Percentiles rank a stretch among this genome's conserved stretches.
These are phyloP conservation scores for Hypoxylon rickii DNA, from an alignment of 495 filamentous ascomycete genomes.

Conservation along the genomic window DNA sequence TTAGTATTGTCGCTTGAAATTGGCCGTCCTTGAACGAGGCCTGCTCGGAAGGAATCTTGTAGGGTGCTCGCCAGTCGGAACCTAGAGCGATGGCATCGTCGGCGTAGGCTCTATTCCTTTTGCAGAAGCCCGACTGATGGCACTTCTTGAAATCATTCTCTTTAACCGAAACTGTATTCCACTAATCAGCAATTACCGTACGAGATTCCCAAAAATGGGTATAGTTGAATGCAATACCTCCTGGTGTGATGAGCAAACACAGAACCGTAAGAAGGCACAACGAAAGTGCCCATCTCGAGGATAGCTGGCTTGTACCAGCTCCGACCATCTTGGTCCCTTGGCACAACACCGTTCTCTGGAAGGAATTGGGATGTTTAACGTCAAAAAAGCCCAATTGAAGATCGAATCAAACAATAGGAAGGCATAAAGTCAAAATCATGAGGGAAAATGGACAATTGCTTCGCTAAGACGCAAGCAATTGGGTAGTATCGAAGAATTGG, in stretches of 20 bases:
- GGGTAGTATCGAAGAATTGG: slow-evolving; percentile 3
- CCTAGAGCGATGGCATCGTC: slow-evolving; percentile 69
- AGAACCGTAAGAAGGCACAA: slow-evolving; percentile 52
- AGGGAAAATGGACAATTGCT: slow-evolving; percentile 15
- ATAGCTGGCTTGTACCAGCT: slow-evolving; percentile 49
- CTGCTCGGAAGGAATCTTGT: slow-evolving; percentile 71
- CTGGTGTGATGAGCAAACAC: slow-evolving; percentile 51
- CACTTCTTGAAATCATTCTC: slow-evolving; percentile 97
- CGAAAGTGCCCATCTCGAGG: slow-evolving; percentile 61
- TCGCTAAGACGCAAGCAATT: slow-evolving; percentile 21
- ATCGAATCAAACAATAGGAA: slow-evolving; percentile 14
- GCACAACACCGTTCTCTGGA: slow-evolving; percentile 16
- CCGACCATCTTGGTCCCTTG: slow-evolving; percentile 30
- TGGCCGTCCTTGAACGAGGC: slow-evolving; percentile 78
- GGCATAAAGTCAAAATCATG: slow-evolving; percentile 14
- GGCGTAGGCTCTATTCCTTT: slow-evolving; percentile 87
- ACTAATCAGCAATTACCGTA: slow-evolving; percentile 10
- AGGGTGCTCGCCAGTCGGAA: slow-evolving; percentile 78
- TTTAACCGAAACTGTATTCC: slow-evolving; percentile 82
- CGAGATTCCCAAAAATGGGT: too few species aligned
- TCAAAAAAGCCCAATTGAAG: slow-evolving; percentile 10
- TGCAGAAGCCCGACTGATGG: slow-evolving; percentile 92
- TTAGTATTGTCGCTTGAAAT: slow-evolving; percentile 77
- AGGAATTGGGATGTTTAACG: slow-evolving; percentile 12
- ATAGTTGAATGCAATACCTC: slow-evolving; percentile 50